Evolutionary conservation across 768 basidiomycete species (phyloP), one percentile per base, ranked within the genome.

Genomic region (Leccinum incarnatum): DNA sequence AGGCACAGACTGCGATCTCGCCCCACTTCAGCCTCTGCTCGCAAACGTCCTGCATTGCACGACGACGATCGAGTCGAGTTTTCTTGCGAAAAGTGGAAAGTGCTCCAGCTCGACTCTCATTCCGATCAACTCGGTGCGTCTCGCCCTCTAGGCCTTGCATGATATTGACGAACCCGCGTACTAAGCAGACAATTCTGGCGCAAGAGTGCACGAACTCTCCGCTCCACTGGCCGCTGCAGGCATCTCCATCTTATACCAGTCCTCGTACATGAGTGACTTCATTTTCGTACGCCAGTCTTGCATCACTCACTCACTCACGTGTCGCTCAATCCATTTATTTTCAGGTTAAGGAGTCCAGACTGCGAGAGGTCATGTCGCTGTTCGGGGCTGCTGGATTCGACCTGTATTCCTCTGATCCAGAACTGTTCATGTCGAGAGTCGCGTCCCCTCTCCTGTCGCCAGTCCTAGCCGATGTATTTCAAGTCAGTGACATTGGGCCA

Each of bases 161-260:
- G 32, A 29, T 56, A 58, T 53, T 46, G 61, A 54, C 55, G 49
- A 37, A 42, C 50, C 64, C 57, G 42, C 47, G 47, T 25, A 34
- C 12, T 34, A 10, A 42, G 2, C 62, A 88, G 87, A 86, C 68
- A 84, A 81, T 60, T 84, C 87, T 5, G 88, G 89, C 12, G 84
- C 86, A 19, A 81, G 90, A 49, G 84, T 91, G 1, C 83, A 85
- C 60, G 88, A 91, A 67, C 77, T 93, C 32, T 91, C 91, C 21
- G 85, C 87, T 15, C 88, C 86, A 32, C 75, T 93, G 19, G 88
- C 89, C 11, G 85, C 83, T 12, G 87, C 86, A 37, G 88, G 88
- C 3, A 90, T 93, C 37, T 89, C 87, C 32, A 92, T 93, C 51
- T 76, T 92, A 14, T 93, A 92, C 70, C 88, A 90, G 67, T 89